Base-by-base conservation (phyloP, 495 filamentous ascomycete genomes). In the Aspergillus biplanus region DNA sequence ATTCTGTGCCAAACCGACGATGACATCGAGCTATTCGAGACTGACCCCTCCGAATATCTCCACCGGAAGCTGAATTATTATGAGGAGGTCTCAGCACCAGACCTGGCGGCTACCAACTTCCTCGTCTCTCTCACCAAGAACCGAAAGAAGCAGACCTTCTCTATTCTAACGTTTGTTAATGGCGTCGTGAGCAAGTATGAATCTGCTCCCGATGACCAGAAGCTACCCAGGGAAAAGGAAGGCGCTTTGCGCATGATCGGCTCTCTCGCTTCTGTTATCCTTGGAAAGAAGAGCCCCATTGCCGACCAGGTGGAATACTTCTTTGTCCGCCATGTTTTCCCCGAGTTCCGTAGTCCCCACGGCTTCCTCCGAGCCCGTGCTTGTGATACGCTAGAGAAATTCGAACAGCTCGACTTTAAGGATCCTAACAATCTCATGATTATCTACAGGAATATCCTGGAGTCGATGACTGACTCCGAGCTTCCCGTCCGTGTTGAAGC, bases 291-390 rank as follows among this genome's bases (percentile, higher is more conserved):
- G 82, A 97, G 92, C 72, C 95, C 95, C 11, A 96, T 99, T 67
- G 95, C 95, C 42, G 89, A 96, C 67, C 92, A 97, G 78, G 94
- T 97, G n/a, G 95, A 99, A 77, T 97, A 95, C 71, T 99, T 99
- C 83, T 91, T 99, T 64, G 93, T 98, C 58, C 90, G 95, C 56
- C 95, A 97, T 66, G 95, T 99, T 61, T 98, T 99, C 81, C 95
- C 95, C 9, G 96, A 99, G 70, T 99, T 99, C 82, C 87, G 91
- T 63, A 97, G 91, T 73, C 86, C 89, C 16, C 90, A 97, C 68
- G 96, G 96, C 21, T 99, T 92, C 81, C 87, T 99, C 53, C 88
- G 95, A 59, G 95, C 95, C 31, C 90, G 95, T 63, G 96, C 95
- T 59, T 99, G 95, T 73, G 93, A 98, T 69, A 97, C 93, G 0